These are phyloP conservation scores for Acacia crassicarpa DNA, from an alignment of 306 rosid species.

Conservation along the genomic window DNA sequence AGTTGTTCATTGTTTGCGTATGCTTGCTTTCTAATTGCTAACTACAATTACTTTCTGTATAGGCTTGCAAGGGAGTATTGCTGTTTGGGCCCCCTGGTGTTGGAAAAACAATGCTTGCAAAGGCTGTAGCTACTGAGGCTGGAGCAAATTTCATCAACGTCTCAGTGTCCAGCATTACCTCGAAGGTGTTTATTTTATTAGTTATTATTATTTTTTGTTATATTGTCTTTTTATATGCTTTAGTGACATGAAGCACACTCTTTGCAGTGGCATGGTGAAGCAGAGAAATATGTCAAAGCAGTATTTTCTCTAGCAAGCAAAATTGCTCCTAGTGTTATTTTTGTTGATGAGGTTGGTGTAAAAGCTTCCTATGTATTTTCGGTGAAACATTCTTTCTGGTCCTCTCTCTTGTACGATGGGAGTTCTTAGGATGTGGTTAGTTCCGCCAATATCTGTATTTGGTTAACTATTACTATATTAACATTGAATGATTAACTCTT, in stretches of 20 bases:
- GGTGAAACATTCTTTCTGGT: slow-evolving; percentile 28
- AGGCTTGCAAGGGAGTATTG: slow-evolving; percentile 98
- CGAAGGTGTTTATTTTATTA: slow-evolving; percentile 57
- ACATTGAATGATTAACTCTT: too few species aligned
- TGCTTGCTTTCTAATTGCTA: background rate
- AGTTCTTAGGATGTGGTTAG: slow-evolving; percentile 2
- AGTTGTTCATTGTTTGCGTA: slow-evolving; percentile 18
- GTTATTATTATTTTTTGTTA: background rate
- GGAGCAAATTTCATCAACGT: slow-evolving; percentile 96
- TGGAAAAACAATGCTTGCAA: slow-evolving; percentile 98
- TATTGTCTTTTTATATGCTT: background rate
- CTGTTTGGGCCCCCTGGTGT: slow-evolving; percentile 98
- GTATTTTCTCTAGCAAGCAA: slow-evolving; percentile 95
- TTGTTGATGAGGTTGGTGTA: slow-evolving; percentile 88
- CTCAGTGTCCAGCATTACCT: slow-evolving; percentile 93
- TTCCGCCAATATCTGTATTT: slow-evolving; percentile 1
- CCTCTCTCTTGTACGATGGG: background rate
- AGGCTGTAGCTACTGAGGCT: slow-evolving; percentile 99
- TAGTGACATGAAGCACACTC: background rate
- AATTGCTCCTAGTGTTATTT: slow-evolving; percentile 93
- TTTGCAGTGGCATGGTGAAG: slow-evolving; percentile 97
- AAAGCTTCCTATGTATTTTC: background rate
- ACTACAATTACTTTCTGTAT: slow-evolving; percentile 26
- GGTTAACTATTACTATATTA: slow-evolving; percentile 10
- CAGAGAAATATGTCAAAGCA: slow-evolving; percentile 95